These are phyloP conservation scores for Papiliotrema laurentii DNA, from an alignment of 1,284 basidiomycete genomes.

Conservation along the genomic window DNA sequence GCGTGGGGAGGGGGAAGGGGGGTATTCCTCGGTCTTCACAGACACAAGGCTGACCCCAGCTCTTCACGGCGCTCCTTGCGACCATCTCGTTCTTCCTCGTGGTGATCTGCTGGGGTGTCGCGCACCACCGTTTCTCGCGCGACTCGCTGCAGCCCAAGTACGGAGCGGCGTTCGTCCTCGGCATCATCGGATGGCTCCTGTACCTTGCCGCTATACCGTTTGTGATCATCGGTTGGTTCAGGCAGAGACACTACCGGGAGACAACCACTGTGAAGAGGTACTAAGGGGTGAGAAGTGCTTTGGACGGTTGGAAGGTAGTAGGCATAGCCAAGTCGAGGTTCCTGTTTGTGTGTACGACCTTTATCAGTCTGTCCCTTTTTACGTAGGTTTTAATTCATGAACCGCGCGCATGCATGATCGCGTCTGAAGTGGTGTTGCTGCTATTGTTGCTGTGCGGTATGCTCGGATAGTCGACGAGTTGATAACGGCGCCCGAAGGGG, in stretches of 20 bases:
- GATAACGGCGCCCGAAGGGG: too few relatives aligned
- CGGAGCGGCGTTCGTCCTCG: slow-evolving; percentile 27
- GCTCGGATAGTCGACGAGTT: too few relatives aligned
- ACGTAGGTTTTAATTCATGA: too few relatives aligned
- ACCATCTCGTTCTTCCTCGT: slow-evolving; percentile 34
- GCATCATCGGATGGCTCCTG: slow-evolving; percentile 30
- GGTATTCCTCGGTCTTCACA: not conserved
- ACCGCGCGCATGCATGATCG: too few relatives aligned
- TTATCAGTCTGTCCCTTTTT: too few relatives aligned
- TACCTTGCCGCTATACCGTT: slow-evolving; percentile 22
- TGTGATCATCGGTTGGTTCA: slow-evolving; percentile 28
- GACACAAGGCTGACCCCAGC: slow-evolving; percentile 10
- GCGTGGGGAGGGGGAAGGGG: too few relatives aligned
- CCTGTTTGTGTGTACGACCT: too few relatives aligned
- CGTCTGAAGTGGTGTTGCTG: too few relatives aligned
- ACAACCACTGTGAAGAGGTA: slow-evolving; percentile 4
- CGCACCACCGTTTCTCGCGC: slow-evolving; percentile 26
- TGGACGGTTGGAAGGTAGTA: not conserved
- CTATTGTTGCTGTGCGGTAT: too few relatives aligned
- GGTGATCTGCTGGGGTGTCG: slow-evolving; percentile 27
- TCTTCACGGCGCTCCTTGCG: slow-evolving; percentile 26
- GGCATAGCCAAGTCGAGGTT: too few relatives aligned
- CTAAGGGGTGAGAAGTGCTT: not conserved
- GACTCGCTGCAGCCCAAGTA: slow-evolving; percentile 23
- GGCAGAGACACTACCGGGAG: slow-evolving; percentile 19